Evolutionary conservation across 768 basidiomycete species (phyloP).

Genomic region (Chalciporus piperatus): DNA sequence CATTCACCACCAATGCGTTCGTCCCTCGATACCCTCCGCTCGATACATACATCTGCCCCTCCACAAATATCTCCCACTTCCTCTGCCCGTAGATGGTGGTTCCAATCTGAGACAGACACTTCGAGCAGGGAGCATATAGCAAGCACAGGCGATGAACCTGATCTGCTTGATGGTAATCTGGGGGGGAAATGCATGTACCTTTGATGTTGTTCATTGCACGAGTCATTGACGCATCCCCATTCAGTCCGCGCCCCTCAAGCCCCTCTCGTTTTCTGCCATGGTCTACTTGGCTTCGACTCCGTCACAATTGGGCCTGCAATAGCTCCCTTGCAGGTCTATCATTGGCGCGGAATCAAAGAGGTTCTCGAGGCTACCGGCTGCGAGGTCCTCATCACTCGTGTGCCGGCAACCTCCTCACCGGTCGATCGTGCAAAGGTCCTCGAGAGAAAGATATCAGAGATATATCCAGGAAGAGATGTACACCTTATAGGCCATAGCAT

Average conservation of each 20-base stretch:
- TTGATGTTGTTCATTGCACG: constrained; percentile 1
- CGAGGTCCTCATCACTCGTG: constrained; percentile 90
- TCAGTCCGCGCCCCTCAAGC: constrained; percentile 75
- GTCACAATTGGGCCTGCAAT: constrained; percentile 76
- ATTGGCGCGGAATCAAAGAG: constrained; percentile 97
- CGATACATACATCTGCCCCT: constrained; percentile 31
- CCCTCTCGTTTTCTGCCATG: constrained; percentile 95
- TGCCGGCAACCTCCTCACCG: constrained; percentile 89
- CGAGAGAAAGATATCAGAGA: constrained; percentile 73
- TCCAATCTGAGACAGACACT: constrained; percentile 37
- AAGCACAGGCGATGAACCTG: constrained; percentile 48
- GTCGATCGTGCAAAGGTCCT: constrained; percentile 87
- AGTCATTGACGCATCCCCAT: not conserved
- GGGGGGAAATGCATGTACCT: constrained; percentile 59
- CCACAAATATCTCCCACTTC: constrained; percentile 25
- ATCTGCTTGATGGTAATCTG: constrained; percentile 39
- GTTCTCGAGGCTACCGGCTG: constrained; percentile 84
- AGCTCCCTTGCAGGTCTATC: constrained; percentile 80
- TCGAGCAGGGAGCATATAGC: constrained; percentile 42
- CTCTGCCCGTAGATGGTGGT: constrained; percentile 46
- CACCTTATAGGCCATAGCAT: constrained; percentile 87
- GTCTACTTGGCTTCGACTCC: constrained; percentile 85
- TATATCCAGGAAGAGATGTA: constrained; percentile 78
- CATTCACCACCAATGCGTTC: constrained; percentile 33
- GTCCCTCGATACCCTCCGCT: constrained; percentile 60